Evolutionary conservation across 192 early-diverging fungal genomes (phyloP).

Genomic region (Glomus cerebriforme): DNA sequence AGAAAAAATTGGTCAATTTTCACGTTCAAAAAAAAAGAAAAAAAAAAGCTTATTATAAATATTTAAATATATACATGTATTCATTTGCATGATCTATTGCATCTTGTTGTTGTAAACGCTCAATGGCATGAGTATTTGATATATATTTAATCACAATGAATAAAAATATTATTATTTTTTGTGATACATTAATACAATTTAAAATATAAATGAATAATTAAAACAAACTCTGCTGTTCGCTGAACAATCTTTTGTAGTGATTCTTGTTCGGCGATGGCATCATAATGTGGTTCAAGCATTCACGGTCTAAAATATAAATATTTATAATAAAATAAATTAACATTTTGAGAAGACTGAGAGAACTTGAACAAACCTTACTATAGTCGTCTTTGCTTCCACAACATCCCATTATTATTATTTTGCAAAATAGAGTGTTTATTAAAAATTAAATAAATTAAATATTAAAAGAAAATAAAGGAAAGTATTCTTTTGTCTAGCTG

Average conservation of each 20-base stretch:
- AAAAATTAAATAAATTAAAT: neutral
- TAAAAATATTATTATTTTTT: no score
- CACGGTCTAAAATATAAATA: neutral
- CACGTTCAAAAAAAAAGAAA: no score
- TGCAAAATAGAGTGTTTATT: neutral
- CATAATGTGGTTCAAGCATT: conserved; percentile 1
- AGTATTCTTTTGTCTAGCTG: neutral
- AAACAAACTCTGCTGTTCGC: conserved; percentile 20
- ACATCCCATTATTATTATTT: conserved; percentile 23
- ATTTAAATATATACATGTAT: conserved; percentile 25
- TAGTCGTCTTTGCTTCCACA: conserved; percentile 18
- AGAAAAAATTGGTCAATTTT: neutral
- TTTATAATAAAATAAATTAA: neutral
- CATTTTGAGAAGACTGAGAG: neutral
- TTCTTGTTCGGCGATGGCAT: conserved; percentile 2
- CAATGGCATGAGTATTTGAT: conserved; percentile 18
- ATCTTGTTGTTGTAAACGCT: conserved; percentile 31
- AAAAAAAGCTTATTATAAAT: neutral
- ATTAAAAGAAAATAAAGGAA: neutral
- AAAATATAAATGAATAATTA: neutral
- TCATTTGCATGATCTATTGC: conserved; percentile 32
- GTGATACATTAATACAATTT: no score
- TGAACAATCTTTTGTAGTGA: conserved; percentile 25
- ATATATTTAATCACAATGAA: neutral
- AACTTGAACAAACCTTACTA: conserved; percentile 1